Conservation (phyloP, 768 basidiomycete genomes). For the Rhodosporidiobolus sp. region DNA sequence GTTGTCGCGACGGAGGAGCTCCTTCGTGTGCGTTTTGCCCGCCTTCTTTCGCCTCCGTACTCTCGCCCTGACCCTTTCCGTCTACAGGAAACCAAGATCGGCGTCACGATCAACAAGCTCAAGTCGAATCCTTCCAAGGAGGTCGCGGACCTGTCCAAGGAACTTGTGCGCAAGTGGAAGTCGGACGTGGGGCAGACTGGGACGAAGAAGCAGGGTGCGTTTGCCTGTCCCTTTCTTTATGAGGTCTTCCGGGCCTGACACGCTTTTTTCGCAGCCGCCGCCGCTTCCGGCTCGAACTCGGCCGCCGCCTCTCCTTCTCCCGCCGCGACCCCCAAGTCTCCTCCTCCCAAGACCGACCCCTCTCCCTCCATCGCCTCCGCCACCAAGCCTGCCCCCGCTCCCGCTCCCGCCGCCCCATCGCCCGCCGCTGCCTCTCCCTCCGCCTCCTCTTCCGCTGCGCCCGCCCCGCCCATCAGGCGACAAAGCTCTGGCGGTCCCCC, state of each 20-base stretch:
- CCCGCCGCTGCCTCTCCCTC: slow-evolving; percentile 50
- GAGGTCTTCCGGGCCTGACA: background rate
- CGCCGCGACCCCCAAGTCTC: slow-evolving; percentile 22
- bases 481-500: slow-evolving; percentile 28
- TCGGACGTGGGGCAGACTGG: slow-evolving; percentile 67
- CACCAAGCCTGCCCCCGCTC: slow-evolving; percentile 2
- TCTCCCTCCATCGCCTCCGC: slow-evolving; percentile 3
- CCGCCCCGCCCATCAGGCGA: slow-evolving; percentile 3
- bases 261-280: background rate
- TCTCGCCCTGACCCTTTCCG: background rate
- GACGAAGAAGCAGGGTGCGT: slow-evolving; percentile 31
- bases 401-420: slow-evolving; percentile 42
- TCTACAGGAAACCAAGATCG: slow-evolving; percentile 82
- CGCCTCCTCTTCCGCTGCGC: slow-evolving; percentile 23
- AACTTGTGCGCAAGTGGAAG: slow-evolving; percentile 87
- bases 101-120: slow-evolving; percentile 86
- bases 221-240: background rate
- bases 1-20: slow-evolving; percentile 45
- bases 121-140: slow-evolving; percentile 68
- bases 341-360: slow-evolving; percentile 34
- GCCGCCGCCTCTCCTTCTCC: slow-evolving; percentile 38
- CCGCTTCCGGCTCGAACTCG: slow-evolving; percentile 6
- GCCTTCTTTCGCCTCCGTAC: background rate
- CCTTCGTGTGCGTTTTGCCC: slow-evolving; percentile 38
- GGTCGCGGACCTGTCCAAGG: slow-evolving; percentile 79